Evolutionary conservation across 495 filamentous ascomycete genomes (phyloP), one percentile per base, ranked within the genome.

Genomic region (Penicillium goetzii): DNA sequence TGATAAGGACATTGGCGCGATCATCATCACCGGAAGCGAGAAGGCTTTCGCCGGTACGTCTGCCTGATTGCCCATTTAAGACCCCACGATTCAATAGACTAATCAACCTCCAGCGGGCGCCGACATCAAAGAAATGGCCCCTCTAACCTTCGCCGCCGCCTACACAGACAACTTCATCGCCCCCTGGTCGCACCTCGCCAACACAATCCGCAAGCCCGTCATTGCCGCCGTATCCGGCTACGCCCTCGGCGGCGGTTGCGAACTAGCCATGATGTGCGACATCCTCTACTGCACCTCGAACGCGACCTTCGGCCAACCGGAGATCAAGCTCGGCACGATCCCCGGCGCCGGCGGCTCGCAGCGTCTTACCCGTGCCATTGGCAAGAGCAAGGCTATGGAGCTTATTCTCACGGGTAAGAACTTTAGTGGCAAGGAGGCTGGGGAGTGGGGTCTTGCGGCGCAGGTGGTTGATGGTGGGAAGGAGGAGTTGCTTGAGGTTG

Each of bases 101-200:
- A 38, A 70, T 61, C 15, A 45, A 7, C 41, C 21, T 34, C 59
- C 56, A 83, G 95, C 95, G 62, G 95, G 95, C 59, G 95, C 95
- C 61, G 95, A 99, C 78, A 99, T 99, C 79, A 97, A 97, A 77
- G 95, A 99, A 81, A 99, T 99, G 95, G 88, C 90, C 41, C 85
- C 91, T 55, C 85, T 97, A 4, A 93, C 87, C 68, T 99, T 98
- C 81, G 84, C 88, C 56, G 72, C 86, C 57, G 95, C 95, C 51
- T 97, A 95, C 83, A 88, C 83, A 23, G 84, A 74, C 62, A 90
- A 94, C 75, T 98, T 98, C 79, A 97, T 98, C 79, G 90, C 95
- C 72, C 84, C 86, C 38, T 99, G 95, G 95, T 96, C 92, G 28
- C 80, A 87, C 63, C 88, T 96, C 17, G 89, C 91, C 41, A 92